These are phyloP conservation scores for Malus fusca DNA, from an alignment of 306 rosid genomes.

Conservation along the genomic window DNA sequence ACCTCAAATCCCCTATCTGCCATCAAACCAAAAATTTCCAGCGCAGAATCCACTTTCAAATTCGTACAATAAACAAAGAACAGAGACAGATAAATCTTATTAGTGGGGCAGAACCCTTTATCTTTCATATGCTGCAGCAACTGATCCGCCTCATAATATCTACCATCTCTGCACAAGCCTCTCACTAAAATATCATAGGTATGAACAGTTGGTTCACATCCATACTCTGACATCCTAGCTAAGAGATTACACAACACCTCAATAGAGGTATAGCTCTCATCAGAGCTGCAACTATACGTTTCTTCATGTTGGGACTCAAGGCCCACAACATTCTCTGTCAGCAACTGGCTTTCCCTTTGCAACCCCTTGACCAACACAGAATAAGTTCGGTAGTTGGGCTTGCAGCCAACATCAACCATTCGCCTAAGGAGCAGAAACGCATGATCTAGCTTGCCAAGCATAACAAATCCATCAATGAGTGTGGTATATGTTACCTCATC, in stretches of 20 bases:
- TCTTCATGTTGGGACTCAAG: constrained; percentile 22
- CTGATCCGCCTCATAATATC: constrained; percentile 24
- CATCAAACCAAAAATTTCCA: constrained; percentile 25
- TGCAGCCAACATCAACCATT: constrained; percentile 32
- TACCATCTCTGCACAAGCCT: constrained; percentile 37
- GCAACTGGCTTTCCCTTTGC: constrained; percentile 22
- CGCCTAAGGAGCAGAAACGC: constrained; percentile 27
- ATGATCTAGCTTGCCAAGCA: constrained; percentile 30
- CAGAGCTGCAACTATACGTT: constrained; percentile 8
- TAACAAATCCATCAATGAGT: constrained; percentile 38
- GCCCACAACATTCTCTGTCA: constrained; percentile 17
- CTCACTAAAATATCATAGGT: constrained; percentile 27
- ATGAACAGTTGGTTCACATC: constrained; percentile 28
- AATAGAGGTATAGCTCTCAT: constrained; percentile 1
- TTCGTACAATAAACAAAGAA: constrained; percentile 25
- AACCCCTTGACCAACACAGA: constrained; percentile 28
- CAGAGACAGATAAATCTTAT: constrained; percentile 17
- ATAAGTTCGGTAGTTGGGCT: constrained; percentile 31
- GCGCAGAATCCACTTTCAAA: constrained; percentile 27
- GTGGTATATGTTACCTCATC: constrained; percentile 39
- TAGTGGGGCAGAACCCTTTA: constrained; percentile 26
- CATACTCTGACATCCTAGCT: constrained; percentile 23
- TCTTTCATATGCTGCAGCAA: constrained; percentile 26
- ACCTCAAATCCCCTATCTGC: constrained; percentile 15
- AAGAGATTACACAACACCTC: constrained; percentile 19